These are phyloP conservation scores for Rhodotorula glutinis DNA, from an alignment of 1,284 basidiomycete genomes.

Conservation along the genomic window DNA sequence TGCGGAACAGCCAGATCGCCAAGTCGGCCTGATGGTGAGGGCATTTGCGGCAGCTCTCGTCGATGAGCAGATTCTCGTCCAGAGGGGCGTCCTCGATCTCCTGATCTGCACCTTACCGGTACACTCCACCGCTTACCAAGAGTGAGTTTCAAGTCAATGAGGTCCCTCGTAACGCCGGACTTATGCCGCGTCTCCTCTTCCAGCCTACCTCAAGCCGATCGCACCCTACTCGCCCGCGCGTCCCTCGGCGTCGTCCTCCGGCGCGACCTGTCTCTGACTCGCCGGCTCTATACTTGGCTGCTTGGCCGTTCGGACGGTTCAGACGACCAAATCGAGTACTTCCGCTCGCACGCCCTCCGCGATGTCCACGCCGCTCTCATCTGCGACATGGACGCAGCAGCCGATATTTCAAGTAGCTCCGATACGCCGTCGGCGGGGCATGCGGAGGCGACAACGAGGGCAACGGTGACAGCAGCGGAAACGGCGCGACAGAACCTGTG, in stretches of 20 bases:
- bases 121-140: constrained; percentile 65
- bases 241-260: constrained; percentile 68
- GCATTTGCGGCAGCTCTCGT: constrained; percentile 84
- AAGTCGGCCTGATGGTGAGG: constrained; percentile 87
- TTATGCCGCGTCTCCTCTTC: neutral
- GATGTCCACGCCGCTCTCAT: constrained; percentile 67
- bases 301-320: constrained; percentile 74
- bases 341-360: constrained; percentile 65
- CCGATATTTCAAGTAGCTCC: no score
- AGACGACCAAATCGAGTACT: constrained; percentile 67
- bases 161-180: neutral
- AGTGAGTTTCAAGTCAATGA: constrained; percentile 60
- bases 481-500: no score
- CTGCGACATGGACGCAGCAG: constrained; percentile 64
- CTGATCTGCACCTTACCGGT: constrained; percentile 69
- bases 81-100: constrained; percentile 75
- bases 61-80: constrained; percentile 83
- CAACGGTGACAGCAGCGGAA: no score
- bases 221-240: constrained; percentile 41
- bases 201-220: constrained; percentile 39
- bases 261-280: constrained; percentile 86
- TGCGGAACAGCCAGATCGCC: constrained; percentile 68
- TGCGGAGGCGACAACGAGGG: no score
- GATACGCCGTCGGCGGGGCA: no score
- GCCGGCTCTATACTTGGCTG: constrained; percentile 90